phyloP scores from a whole-genome alignment of 805 yeast species.

The Yarrowia alimentaria region DNA sequence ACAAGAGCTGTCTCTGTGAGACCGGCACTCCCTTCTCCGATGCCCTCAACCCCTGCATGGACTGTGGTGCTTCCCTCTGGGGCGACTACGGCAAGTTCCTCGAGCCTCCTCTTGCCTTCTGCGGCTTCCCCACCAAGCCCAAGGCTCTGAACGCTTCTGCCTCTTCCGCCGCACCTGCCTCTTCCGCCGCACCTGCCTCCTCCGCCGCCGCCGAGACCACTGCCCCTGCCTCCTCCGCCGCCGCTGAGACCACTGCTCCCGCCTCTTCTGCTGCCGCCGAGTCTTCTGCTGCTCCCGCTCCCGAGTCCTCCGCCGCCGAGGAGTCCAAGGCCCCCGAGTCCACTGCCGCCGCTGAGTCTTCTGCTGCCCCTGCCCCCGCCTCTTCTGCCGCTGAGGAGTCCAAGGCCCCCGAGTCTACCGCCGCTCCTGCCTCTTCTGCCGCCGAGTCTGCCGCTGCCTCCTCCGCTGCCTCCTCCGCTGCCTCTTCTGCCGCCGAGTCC shows the following conservation, averaged over 20 bases:
- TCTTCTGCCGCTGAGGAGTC: slow-evolving; percentile 1
- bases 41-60: background rate
- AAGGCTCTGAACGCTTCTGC: slow-evolving; percentile 10
- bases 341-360: background rate
- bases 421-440: background rate
- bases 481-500: background rate
- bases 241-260: slow-evolving; percentile 6
- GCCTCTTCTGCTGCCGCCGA: slow-evolving; percentile 7
- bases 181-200: background rate
- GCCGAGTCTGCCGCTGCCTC: background rate
- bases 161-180: background rate
- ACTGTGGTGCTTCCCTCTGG: slow-evolving; percentile 24
- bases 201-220: slow-evolving; percentile 2
- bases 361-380: background rate
- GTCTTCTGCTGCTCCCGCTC: slow-evolving; percentile 2
- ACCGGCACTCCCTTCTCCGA: slow-evolving; percentile 2
- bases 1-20: slow-evolving; percentile 19
- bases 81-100: slow-evolving; percentile 23
- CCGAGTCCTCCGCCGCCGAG: slow-evolving; percentile 4
- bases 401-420: slow-evolving; percentile 2
- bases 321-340: no score
- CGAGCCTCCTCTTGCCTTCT: slow-evolving; percentile 18
- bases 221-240: slow-evolving; percentile 4
- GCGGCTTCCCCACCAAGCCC: slow-evolving; percentile 22
- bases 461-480: background rate